phyloP scores from a whole-genome alignment of 1,284 basidiomycete species.

The Cutaneotrichosporon cyanovorans region DNA sequence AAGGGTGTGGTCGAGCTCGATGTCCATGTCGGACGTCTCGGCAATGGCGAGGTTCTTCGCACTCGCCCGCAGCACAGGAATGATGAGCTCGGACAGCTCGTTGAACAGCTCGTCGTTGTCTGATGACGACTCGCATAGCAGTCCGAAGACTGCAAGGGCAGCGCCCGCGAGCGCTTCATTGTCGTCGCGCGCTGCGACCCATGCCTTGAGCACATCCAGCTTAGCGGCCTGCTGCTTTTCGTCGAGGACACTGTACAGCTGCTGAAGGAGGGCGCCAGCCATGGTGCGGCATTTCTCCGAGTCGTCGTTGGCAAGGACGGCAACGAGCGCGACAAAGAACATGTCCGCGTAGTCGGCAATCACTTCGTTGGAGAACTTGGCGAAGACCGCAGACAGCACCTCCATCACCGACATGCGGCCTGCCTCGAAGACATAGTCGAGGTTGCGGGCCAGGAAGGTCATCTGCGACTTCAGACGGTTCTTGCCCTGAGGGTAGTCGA shows the following conservation, averaged over 20 bases:
- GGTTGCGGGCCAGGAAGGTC: conserved; percentile 86
- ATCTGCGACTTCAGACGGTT: conserved; percentile 80
- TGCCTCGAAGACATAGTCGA: conserved; percentile 83
- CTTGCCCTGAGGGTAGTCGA: conserved; percentile 97
- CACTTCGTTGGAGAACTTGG: conserved; percentile 74
- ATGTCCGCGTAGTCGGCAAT: conserved; percentile 79
- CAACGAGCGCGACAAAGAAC: conserved; percentile 84
- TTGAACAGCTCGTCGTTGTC: conserved; percentile 51
- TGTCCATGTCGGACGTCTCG: conserved; percentile 43
- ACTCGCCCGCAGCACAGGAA: conserved; percentile 55
- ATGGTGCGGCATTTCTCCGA: conserved; percentile 80
- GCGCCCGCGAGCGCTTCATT: conserved; percentile 45
- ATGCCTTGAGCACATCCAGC: conserved; percentile 64
- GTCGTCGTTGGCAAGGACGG: conserved; percentile 89
- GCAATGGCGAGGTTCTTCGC: conserved; percentile 44
- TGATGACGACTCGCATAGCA: conserved; percentile 51
- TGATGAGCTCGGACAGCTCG: conserved; percentile 51
- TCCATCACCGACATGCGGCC: conserved; percentile 90
- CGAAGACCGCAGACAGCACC: conserved; percentile 69
- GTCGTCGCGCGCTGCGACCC: conserved; percentile 49
- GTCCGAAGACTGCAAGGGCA: conserved; percentile 63
- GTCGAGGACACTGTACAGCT: conserved; percentile 62
- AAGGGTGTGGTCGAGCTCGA: conserved; percentile 65
- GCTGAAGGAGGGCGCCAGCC: conserved; percentile 73
- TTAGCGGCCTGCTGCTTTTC: conserved; percentile 53